These are phyloP conservation scores for Suillus discolor DNA, from an alignment of 768 basidiomycete genomes.

Conservation along the genomic window DNA sequence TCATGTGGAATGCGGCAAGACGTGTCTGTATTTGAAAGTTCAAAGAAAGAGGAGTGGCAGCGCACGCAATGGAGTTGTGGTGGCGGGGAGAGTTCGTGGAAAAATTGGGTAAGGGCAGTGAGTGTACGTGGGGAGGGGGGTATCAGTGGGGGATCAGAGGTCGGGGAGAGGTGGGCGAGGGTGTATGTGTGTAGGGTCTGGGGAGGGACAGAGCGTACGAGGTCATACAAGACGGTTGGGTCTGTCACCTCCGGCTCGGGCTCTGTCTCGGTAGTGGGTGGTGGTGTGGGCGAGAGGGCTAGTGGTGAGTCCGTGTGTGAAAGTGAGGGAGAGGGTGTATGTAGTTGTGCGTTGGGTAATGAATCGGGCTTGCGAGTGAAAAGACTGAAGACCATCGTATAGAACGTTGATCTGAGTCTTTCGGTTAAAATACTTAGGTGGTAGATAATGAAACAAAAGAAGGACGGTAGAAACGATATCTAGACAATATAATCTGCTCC, in stretches of 20 bases:
- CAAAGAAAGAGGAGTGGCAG: conserved; percentile 71
- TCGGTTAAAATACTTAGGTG: neutral
- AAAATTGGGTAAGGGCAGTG: conserved; percentile 56
- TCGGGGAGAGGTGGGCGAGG: conserved; percentile 47
- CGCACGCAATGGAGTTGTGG: conserved; percentile 73
- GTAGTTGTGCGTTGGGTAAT: conserved; percentile 36
- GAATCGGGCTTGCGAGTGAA: conserved; percentile 38
- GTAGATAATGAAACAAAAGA: neutral
- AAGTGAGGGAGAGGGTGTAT: conserved; percentile 57
- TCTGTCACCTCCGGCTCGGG: conserved; percentile 37
- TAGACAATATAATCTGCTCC: conserved; percentile 1
- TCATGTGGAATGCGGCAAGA: conserved; percentile 75
- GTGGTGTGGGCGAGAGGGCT: conserved; percentile 33
- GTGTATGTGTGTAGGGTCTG: conserved; percentile 68
- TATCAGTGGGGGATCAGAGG: conserved; percentile 16
- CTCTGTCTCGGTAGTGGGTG: conserved; percentile 32
- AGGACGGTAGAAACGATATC: conserved; percentile 5
- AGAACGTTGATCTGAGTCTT: neutral
- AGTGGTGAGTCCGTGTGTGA: conserved; percentile 19
- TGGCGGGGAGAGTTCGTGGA: conserved; percentile 62
- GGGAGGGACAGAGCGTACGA: conserved; percentile 63
- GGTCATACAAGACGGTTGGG: conserved; percentile 45
- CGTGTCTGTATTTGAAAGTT: conserved; percentile 72
- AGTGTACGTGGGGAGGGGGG: conserved; percentile 42
- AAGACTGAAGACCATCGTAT: conserved; percentile 43